Evolutionary conservation across 352 stramenopile species (phyloP).

Genomic region (Phytophthora megakarya): DNA sequence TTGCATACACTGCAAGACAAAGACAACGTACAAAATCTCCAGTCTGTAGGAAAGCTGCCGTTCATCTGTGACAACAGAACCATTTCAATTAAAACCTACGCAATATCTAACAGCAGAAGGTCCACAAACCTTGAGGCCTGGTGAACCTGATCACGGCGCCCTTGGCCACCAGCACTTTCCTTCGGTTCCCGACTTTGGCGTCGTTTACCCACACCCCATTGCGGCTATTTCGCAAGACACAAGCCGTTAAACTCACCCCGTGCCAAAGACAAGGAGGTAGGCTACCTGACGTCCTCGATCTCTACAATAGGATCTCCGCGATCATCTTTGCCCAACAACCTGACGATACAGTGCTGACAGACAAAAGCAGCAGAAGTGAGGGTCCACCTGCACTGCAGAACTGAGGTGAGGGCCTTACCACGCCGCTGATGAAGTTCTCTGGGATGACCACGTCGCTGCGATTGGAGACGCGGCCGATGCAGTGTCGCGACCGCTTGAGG

Average conservation of each 20-base stretch:
- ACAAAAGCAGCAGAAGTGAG: background rate
- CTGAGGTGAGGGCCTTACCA: too few relatives aligned
- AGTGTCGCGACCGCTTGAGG: conserved; percentile 48
- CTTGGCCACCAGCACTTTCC: conserved; percentile 30
- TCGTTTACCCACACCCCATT: conserved; percentile 63
- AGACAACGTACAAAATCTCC: conserved; percentile 59
- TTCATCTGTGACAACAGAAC: conserved; percentile 19
- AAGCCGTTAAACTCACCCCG: background rate
- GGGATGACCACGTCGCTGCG: conserved; percentile 51
- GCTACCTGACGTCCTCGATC: conserved; percentile 60
- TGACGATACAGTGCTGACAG: conserved; percentile 43
- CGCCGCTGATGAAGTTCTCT: conserved; percentile 54
- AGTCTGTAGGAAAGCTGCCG: conserved; percentile 49
- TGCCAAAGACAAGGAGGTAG: background rate
- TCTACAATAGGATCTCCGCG: conserved; percentile 38
- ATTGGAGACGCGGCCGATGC: conserved; percentile 47
- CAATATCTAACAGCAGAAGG: background rate
- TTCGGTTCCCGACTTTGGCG: conserved; percentile 37
- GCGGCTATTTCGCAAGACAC: conserved; percentile 34
- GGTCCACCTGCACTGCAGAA: too few relatives aligned
- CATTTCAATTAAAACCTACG: background rate
- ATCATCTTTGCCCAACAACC: conserved; percentile 32
- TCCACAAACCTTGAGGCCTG: conserved; percentile 18
- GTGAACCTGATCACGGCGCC: conserved; percentile 63
- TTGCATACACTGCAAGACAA: background rate